Percentiles rank a stretch among this genome's conserved stretches.
These are phyloP conservation scores for Paramecium tetraurelia DNA, from an alignment of 73 alveolate species.

Conservation along the genomic window DNA sequence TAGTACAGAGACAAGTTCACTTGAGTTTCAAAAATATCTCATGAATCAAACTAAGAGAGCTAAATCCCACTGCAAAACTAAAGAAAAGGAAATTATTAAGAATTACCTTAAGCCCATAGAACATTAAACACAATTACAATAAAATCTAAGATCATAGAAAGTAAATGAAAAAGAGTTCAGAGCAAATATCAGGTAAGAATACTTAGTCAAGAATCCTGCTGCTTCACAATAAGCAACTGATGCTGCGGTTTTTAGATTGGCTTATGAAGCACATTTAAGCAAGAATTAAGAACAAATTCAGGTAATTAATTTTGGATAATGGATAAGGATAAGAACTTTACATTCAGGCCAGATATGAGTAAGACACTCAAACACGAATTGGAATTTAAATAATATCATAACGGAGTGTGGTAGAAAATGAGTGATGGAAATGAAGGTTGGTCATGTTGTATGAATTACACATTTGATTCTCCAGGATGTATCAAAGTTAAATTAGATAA, in stretches of 20 bases:
- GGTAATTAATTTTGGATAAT: background rate
- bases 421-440: slow-evolving; percentile 45
- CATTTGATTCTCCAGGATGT: background rate
- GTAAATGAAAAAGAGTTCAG: slow-evolving; percentile 50
- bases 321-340: background rate
- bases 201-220: slow-evolving; percentile 26
- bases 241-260: slow-evolving; percentile 60
- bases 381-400: background rate
- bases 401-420: slow-evolving; percentile 6
- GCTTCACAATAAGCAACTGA: slow-evolving; percentile 51
- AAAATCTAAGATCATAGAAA: slow-evolving; percentile 26
- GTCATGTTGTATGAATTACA: slow-evolving; percentile 25
- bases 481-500: background rate
- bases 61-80: background rate
- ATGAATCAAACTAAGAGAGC: background rate
- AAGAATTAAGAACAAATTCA: background rate
- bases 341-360: slow-evolving; percentile 24
- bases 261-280: slow-evolving; percentile 55
- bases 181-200: slow-evolving; percentile 44
- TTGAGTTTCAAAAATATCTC: background rate
- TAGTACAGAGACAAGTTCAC: slow-evolving; percentile 4
- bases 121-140: background rate
- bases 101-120: slow-evolving; percentile 47
- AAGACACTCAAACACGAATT: slow-evolving; percentile 10
- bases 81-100: background rate